phyloP scores from a whole-genome alignment of 345 rosid species.

The Camelina laxa region DNA sequence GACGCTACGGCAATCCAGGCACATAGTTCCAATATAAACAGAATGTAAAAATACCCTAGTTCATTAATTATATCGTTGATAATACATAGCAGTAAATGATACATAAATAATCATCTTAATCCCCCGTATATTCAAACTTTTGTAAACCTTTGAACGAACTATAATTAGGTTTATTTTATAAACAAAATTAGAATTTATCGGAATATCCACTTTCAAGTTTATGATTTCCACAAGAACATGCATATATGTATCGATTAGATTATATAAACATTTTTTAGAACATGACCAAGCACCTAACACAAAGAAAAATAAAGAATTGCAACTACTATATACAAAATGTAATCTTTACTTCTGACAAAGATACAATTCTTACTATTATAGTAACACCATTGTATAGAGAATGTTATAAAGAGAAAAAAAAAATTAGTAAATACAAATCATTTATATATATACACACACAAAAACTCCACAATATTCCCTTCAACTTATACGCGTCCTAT shows the following conservation, averaged over 20 bases:
- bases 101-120: neutral
- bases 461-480: constrained; percentile 16
- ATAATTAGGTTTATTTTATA: neutral
- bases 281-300: neutral
- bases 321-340: neutral
- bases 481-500: constrained; percentile 1
- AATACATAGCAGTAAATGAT: neutral
- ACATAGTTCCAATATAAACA: no score
- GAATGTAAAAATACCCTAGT: neutral
- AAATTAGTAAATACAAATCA: constrained; percentile 31
- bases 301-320: neutral
- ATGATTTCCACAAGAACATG: neutral
- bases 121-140: neutral
- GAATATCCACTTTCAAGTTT: neutral
- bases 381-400: constrained; percentile 21
- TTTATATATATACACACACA: constrained; percentile 19
- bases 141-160: neutral
- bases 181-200: neutral
- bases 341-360: neutral
- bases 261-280: neutral
- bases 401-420: neutral
- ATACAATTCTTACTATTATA: constrained; percentile 6
- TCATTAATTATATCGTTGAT: neutral
- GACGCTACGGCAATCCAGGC: no score
- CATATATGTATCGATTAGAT: neutral